Evolutionary conservation across 768 basidiomycete genomes (phyloP), one percentile per base, ranked within the genome.

Genomic region (Amanita phalloides): DNA sequence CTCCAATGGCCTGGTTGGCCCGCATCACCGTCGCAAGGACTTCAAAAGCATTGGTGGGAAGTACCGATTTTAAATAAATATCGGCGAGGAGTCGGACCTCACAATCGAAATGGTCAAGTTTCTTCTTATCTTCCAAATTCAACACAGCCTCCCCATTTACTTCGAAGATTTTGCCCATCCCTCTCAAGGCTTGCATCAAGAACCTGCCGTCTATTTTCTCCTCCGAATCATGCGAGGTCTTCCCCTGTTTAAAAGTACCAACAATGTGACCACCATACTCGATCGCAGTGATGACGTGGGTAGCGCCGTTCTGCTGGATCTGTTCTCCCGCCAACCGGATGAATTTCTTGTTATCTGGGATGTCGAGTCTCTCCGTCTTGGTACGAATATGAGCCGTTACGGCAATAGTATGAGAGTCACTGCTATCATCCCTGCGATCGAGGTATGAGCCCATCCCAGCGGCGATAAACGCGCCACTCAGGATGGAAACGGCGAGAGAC

Each of bases 401-500:
- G 32, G 51, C 37, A 28, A 53, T 41, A n/a, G 52, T 53, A 13
- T 45, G 39, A 10, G 55, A 54, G 32, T 48, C 47, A 20, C 51
- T 50, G 32, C 43, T 53, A 17, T 55, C 51, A 45, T 55, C 45
- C 25, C 30, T 41, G 39, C 48, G 39, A 37, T 53, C 47, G 45
- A 53, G 52, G 41, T 55, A 53, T 32, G 51, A 49, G 6, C 51
- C 46, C 25, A 38, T 43, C 7, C 55, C 55, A 17, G 37, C 52
- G 13, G 53, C 30, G 5, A 28, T 38, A 37, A 55, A 25, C 23
- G 39, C 20, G 36, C 52, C 55, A 4, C 45, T 26, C 25, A 49
- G 14, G 13, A 53, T 33, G 21, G 45, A 41, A 39, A 53, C 3
- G 73, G 64, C 54, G 71, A 65, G 57, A 67, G 56, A 46, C 72